Percentiles rank a stretch among this genome's conserved stretches.
Conservation (phyloP, 1,284 basidiomycete genomes). For the Jaminaea rosea region DNA sequence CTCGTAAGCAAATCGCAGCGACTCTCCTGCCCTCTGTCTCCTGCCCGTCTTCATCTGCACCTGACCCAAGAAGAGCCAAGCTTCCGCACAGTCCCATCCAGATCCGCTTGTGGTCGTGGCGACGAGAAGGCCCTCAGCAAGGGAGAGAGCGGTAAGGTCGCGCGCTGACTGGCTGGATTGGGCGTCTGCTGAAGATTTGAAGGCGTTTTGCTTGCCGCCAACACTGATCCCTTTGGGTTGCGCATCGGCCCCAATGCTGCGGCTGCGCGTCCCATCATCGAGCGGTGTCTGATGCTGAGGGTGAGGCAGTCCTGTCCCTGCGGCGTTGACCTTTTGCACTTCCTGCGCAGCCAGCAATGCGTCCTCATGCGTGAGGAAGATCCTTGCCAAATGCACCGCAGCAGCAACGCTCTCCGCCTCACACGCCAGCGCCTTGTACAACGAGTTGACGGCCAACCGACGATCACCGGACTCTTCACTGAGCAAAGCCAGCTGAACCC, state of each 20-base stretch:
- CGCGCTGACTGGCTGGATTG: neutral
- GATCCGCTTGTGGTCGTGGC: slow-evolving; percentile 21
- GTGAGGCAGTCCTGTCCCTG: neutral
- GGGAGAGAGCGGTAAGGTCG: slow-evolving; percentile 21
- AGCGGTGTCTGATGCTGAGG: neutral
- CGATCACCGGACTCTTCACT: slow-evolving; percentile 12
- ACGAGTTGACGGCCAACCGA: slow-evolving; percentile 30
- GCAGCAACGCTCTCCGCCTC: slow-evolving; percentile 30
- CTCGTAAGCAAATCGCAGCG: slow-evolving; percentile 35
- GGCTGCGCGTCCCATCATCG: neutral
- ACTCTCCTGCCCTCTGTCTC: slow-evolving; percentile 20
- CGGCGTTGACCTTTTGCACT: neutral
- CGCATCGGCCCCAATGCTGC: neutral
- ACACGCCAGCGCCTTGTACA: slow-evolving; percentile 45
- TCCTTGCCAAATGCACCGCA: slow-evolving; percentile 35
- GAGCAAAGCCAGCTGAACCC: slow-evolving; percentile 61
- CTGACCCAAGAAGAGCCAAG: slow-evolving; percentile 38
- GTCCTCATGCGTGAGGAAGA: slow-evolving; percentile 20
- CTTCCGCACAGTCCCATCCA: slow-evolving; percentile 38
- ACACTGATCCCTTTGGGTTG: neutral
- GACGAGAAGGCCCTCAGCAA: slow-evolving; percentile 39
- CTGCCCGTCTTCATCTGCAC: slow-evolving; percentile 22
- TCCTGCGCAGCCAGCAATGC: neutral
- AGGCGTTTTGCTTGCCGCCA: neutral
- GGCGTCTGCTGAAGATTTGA: neutral